phyloP scores from a whole-genome alignment of 176 grass and related monocot genomes.

The Secale cereale region DNA sequence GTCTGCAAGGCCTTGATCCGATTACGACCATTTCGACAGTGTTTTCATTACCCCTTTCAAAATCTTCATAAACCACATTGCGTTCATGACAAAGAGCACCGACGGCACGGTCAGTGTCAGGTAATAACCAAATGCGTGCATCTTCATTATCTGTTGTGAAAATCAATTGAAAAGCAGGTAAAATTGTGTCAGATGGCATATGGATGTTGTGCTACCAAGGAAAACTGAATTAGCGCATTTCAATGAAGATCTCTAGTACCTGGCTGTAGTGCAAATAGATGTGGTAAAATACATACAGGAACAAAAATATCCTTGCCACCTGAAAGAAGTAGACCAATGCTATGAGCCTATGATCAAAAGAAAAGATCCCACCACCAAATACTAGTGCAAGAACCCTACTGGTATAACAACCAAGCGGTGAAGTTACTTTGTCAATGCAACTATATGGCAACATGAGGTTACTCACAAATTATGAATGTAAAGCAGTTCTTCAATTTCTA shows the following conservation, averaged over 20 bases:
- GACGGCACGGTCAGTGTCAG: constrained; percentile 50
- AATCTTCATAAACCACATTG: constrained; percentile 91
- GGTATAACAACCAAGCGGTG: neutral
- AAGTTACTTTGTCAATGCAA: neutral
- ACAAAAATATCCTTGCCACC: constrained; percentile 93
- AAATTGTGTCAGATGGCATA: constrained; percentile 11
- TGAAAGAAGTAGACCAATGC: constrained; percentile 38
- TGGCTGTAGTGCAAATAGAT: constrained; percentile 83
- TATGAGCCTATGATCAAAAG: constrained; percentile 36
- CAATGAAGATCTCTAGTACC: constrained; percentile 41
- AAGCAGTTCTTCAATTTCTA: neutral
- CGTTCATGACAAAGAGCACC: constrained; percentile 83
- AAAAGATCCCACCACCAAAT: neutral
- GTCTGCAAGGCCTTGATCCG: neutral
- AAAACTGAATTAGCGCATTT: constrained; percentile 12
- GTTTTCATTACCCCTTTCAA: constrained; percentile 87
- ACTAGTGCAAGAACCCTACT: neutral
- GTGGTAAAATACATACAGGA: constrained; percentile 89
- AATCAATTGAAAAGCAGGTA: constrained; percentile 13
- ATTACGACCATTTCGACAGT: constrained; percentile 54
- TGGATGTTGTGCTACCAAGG: neutral
- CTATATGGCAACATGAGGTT: neutral
- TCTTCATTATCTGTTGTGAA: constrained; percentile 56
- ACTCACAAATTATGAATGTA: neutral
- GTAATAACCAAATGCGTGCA: constrained; percentile 77